These are phyloP conservation scores for Lodderomyces orthopsilosis DNA, from an alignment of 1,139 yeast genomes.

Conservation along the genomic window DNA sequence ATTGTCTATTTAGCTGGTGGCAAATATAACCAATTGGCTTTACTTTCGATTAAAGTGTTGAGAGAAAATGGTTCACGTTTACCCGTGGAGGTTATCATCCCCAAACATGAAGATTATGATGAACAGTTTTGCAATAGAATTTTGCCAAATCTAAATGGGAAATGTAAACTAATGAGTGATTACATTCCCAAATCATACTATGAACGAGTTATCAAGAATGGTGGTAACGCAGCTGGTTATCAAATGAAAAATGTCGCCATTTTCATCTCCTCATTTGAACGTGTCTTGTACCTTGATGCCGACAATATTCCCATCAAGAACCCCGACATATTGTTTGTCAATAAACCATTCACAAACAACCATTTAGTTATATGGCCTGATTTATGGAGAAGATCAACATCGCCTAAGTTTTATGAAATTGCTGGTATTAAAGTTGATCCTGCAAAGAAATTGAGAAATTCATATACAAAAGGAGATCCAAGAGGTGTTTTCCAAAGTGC, in stretches of 20 bases:
- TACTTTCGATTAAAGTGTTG: slow-evolving; percentile 52
- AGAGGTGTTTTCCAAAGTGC: slow-evolving; percentile 18
- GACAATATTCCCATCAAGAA: slow-evolving; percentile 34
- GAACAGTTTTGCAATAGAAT: slow-evolving; percentile 28
- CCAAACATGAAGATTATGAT: slow-evolving; percentile 28
- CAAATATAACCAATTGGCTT: slow-evolving; percentile 52
- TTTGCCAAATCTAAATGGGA: slow-evolving; percentile 30
- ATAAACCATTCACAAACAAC: slow-evolving; percentile 28
- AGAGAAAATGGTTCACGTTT: slow-evolving; percentile 52
- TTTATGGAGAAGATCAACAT: slow-evolving; percentile 40
- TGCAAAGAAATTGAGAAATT: slow-evolving; percentile 21
- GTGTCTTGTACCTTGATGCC: slow-evolving; percentile 35
- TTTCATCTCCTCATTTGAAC: slow-evolving; percentile 31
- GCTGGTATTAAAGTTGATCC: slow-evolving; percentile 25
- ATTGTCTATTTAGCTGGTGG: slow-evolving; percentile 66
- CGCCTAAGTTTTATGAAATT: slow-evolving; percentile 32
- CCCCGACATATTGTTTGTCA: slow-evolving; percentile 31
- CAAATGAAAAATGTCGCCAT: slow-evolving; percentile 36
- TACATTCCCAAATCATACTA: slow-evolving; percentile 24
- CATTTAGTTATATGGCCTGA: slow-evolving; percentile 40
- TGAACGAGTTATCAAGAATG: slow-evolving; percentile 5
- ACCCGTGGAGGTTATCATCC: slow-evolving; percentile 54
- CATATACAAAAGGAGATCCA: slow-evolving; percentile 26
- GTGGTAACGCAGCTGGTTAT: slow-evolving; percentile 21
- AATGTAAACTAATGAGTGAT: slow-evolving; percentile 33